Evolutionary conservation across 1,284 basidiomycete species (phyloP), one percentile per base, ranked within the genome.

Genomic region (Sparassis latifolia): DNA sequence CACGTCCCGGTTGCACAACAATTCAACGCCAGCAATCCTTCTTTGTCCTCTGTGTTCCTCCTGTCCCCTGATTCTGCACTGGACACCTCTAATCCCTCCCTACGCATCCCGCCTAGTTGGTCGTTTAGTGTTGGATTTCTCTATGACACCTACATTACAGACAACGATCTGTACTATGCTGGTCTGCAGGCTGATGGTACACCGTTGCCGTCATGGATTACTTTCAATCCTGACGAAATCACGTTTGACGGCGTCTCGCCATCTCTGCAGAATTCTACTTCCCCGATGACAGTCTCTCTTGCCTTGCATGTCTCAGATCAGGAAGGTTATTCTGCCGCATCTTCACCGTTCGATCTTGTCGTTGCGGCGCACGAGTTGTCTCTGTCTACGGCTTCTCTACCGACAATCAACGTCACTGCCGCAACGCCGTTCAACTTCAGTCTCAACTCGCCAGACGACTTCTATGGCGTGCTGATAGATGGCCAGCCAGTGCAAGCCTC

Each of bases 61-160:
- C 63, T 88, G 32, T 69, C 75, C 5, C 67, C 71, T 2, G 70
- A 72, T 42, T 87, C 86, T 27, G 79, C 81, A 12, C 67, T 89
- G 42, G 58, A 62, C 20, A 73, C 74, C 10, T 58, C 65, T 12
- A 74, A 75, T 46, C 87, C 88, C 28, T 76, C 80, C 10, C 66
- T 97, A 49, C 77, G 92, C 42, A 78, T 96, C 6, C 93, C 92
- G 1, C 79, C 81, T 2, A 71, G 74, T 32, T 97, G 93, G 92
- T 92, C 90, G 0, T 97, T 96, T 69, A 93, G 90, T 59, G 77
- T 97, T 51, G 95, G 94, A 7, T 84, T 97, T 59, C 71, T 82
- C 41, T 74, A 79, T 53, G 72, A 79, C 46, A 93, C 89, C 1
- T 89, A 86, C 64, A 62, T 62, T 20, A 70, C 77, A 12, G 49